A percentile compares a stretch with the other conserved stretches of the same genome.
Conservation (phyloP, 2,329 filamentous ascomycete species). For the Ophiostoma sp. region DNA sequence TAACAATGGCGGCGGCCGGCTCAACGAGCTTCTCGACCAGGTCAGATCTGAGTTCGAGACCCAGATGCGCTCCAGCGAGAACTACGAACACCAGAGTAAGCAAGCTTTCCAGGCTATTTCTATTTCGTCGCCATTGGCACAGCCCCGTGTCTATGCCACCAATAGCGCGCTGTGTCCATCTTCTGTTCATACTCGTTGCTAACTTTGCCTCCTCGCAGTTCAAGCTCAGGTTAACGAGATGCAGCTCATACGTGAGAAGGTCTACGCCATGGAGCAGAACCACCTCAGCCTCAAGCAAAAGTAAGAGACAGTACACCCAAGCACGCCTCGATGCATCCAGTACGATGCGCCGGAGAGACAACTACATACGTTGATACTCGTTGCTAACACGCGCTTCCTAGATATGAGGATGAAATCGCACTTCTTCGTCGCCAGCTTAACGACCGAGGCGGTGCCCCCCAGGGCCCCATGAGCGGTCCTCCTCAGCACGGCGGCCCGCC, state of each 20-base stretch:
- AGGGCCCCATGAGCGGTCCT: constrained; percentile 58
- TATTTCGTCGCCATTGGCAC: background rate
- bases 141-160: background rate
- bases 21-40: constrained; percentile 88
- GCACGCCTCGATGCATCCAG: background rate
- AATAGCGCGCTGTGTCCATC: too few relatives aligned
- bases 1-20: constrained; percentile 51
- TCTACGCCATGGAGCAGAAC: constrained; percentile 85
- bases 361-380: background rate
- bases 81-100: constrained; percentile 92
- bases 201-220: constrained; percentile 50
- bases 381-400: constrained; percentile 37
- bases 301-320: constrained; percentile 48
- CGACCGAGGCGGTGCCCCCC: constrained; percentile 60
- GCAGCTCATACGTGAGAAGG: constrained; percentile 87
- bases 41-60: constrained; percentile 87
- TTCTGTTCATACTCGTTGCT: constrained; percentile 18
- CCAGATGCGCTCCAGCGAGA: constrained; percentile 72
- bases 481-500: constrained; percentile 72
- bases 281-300: constrained; percentile 87
- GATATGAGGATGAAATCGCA: constrained; percentile 88
- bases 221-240: constrained; percentile 89
- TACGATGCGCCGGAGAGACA: background rate
- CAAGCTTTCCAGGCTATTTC: background rate
- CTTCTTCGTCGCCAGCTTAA: constrained; percentile 83